Conservation (phyloP, 306 rosid species). For the Calophaca sinica region DNA sequence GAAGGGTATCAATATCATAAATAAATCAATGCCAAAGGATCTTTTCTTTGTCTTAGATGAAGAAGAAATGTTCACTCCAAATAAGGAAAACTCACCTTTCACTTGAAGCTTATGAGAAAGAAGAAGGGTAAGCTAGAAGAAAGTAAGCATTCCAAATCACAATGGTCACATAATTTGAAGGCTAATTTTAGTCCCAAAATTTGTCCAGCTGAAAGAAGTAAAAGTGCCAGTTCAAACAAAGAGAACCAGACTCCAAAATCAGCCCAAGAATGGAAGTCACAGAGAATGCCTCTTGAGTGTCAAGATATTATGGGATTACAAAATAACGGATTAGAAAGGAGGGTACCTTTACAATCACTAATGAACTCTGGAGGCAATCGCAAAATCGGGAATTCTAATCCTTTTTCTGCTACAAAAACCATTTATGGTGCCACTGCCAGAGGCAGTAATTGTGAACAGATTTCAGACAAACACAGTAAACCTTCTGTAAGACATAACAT, state of each 20-base stretch:
- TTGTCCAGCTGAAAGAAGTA: constrained; percentile 46
- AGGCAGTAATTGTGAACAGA: constrained; percentile 41
- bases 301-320: constrained; percentile 46
- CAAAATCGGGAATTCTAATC: constrained; percentile 43
- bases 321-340: constrained; percentile 53
- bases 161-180: constrained; percentile 48
- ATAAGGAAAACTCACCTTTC: constrained; percentile 73
- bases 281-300: constrained; percentile 46
- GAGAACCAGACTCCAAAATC: constrained; percentile 56
- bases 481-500: constrained; percentile 49
- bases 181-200: constrained; percentile 41
- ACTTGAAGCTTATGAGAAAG: constrained; percentile 54
- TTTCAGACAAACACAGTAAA: constrained; percentile 39
- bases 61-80: constrained; percentile 63
- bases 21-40: constrained; percentile 43
- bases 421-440: constrained; percentile 30
- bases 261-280: constrained; percentile 50
- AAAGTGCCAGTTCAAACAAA: constrained; percentile 51
- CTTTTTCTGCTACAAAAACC: constrained; percentile 52
- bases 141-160: constrained; percentile 50
- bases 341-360: constrained; percentile 71
- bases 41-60: constrained; percentile 54
- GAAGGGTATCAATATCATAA: constrained; percentile 40
- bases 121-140: constrained; percentile 57
- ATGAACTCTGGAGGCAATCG: constrained; percentile 45